phyloP scores from a whole-genome alignment of 768 basidiomycete species.

The Pleurotus tuoliensis region DNA sequence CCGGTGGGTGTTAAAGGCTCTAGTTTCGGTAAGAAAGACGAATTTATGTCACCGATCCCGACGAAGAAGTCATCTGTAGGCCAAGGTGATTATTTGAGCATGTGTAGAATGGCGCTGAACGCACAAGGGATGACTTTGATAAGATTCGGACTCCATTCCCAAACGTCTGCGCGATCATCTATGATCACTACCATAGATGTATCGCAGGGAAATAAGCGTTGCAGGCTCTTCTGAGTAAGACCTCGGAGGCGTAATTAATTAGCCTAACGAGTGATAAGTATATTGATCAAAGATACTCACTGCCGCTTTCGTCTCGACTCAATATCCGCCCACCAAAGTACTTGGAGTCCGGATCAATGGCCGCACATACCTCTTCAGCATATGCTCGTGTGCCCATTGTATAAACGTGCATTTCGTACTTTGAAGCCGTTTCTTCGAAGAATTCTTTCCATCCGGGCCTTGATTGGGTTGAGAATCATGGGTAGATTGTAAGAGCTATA shows the following conservation, averaged over 20 bases:
- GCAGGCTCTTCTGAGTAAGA: slow-evolving; percentile 87
- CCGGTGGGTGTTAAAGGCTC: slow-evolving; percentile 45
- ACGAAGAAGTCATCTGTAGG: slow-evolving; percentile 91
- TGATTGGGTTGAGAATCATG: slow-evolving; percentile 13
- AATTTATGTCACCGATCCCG: slow-evolving; percentile 98
- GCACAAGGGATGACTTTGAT: slow-evolving; percentile 95
- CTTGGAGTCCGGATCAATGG: slow-evolving; percentile 85
- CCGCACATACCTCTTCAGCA: slow-evolving; percentile 90
- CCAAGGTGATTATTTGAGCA: slow-evolving; percentile 9
- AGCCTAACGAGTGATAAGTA: not conserved
- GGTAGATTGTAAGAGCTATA: slow-evolving; percentile 6
- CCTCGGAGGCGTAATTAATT: slow-evolving; percentile 40
- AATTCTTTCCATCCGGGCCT: slow-evolving; percentile 86
- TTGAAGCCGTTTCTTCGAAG: slow-evolving; percentile 60
- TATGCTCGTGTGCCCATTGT: slow-evolving; percentile 99
- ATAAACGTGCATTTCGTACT: slow-evolving; percentile 99
- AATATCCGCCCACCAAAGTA: slow-evolving; percentile 86
- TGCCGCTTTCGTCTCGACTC: slow-evolving; percentile 94
- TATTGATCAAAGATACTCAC: slow-evolving; percentile 43
- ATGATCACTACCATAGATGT: slow-evolving; percentile 99
- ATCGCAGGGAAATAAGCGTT: slow-evolving; percentile 93
- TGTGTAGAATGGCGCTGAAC: slow-evolving; percentile 13
- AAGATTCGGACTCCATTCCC: slow-evolving; percentile 96
- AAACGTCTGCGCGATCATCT: slow-evolving; percentile 97
- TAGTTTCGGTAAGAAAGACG: slow-evolving; percentile 83